Evolutionary conservation across 352 stramenopile species (phyloP).

Genomic region (Phytophthora megakarya): DNA sequence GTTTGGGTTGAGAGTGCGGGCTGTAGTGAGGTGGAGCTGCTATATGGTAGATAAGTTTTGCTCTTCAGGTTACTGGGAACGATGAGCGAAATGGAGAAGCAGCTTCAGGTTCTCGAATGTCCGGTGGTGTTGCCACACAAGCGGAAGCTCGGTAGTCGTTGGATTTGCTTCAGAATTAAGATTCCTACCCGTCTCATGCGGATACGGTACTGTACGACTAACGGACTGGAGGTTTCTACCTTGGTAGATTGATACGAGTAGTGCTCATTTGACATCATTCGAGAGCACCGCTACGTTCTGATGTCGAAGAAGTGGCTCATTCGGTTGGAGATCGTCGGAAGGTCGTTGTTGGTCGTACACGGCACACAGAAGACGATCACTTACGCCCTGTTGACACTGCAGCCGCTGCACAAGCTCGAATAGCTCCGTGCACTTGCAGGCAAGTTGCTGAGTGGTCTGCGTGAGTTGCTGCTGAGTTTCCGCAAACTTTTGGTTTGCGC

Average conservation of each 20-base stretch:
- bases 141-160: neutral
- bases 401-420: conserved; percentile 1
- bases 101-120: conserved; percentile 1
- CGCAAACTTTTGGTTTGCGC: neutral
- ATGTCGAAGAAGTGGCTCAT: neutral
- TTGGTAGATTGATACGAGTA: too few relatives aligned
- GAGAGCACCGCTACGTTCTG: neutral
- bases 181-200: too few relatives aligned
- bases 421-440: neutral
- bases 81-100: neutral
- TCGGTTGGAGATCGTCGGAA: neutral
- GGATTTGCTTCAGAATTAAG: neutral
- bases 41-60: neutral
- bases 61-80: neutral
- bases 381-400: conserved; percentile 4
- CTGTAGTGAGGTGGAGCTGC: neutral
- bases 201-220: neutral
- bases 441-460: neutral
- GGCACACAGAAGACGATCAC: conserved; percentile 11
- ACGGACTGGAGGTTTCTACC: too few relatives aligned
- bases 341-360: conserved; percentile 1
- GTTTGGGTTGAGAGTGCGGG: conserved; percentile 11
- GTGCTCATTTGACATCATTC: neutral
- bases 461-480: conserved; percentile 7
- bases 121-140: conserved; percentile 12